phyloP scores from a whole-genome alignment of 352 stramenopile species.

The Saprolegnia parasitica region DNA sequence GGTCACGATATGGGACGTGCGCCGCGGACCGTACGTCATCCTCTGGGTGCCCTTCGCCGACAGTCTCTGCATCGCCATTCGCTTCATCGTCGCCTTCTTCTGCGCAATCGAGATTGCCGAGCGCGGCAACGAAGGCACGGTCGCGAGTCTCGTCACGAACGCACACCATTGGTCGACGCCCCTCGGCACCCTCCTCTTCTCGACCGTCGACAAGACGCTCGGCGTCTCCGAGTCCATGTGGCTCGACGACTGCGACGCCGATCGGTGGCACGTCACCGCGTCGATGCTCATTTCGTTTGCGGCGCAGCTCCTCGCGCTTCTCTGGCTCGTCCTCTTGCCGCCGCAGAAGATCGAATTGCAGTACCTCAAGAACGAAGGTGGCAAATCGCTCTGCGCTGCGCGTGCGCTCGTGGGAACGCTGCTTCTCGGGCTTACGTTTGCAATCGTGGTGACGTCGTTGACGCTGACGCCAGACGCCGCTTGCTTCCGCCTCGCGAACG shows the following conservation, averaged over 20 bases:
- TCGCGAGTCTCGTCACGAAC: conserved; percentile 10
- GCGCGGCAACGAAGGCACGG: conserved; percentile 4
- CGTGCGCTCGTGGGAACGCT: not conserved
- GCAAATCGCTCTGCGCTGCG: not conserved
- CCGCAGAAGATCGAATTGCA: conserved; percentile 21
- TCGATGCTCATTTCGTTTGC: conserved; percentile 8
- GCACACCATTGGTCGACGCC: conserved; percentile 2
- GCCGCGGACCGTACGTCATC: not conserved
- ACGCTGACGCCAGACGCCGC: not conserved
- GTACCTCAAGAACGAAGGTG: conserved; percentile 12
- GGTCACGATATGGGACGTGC: conserved; percentile 11
- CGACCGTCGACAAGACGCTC: not conserved
- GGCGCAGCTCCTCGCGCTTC: conserved; percentile 8
- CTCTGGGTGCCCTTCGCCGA: conserved; percentile 1
- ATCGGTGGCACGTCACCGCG: not conserved
- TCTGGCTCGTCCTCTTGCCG: conserved; percentile 15
- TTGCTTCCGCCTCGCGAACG: conserved; percentile 16
- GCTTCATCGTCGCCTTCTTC: conserved; percentile 14
- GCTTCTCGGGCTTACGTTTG: not conserved
- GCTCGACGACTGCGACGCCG: not conserved
- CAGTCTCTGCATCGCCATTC: not conserved
- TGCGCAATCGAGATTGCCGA: conserved; percentile 20
- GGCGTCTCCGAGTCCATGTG: not conserved
- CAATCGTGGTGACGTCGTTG: not conserved
- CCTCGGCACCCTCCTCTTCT: conserved; percentile 5